Evolutionary conservation across 2,329 filamentous ascomycete species (phyloP), one percentile per base, ranked within the genome.

Genomic region (Sordariomycetes sp.): DNA sequence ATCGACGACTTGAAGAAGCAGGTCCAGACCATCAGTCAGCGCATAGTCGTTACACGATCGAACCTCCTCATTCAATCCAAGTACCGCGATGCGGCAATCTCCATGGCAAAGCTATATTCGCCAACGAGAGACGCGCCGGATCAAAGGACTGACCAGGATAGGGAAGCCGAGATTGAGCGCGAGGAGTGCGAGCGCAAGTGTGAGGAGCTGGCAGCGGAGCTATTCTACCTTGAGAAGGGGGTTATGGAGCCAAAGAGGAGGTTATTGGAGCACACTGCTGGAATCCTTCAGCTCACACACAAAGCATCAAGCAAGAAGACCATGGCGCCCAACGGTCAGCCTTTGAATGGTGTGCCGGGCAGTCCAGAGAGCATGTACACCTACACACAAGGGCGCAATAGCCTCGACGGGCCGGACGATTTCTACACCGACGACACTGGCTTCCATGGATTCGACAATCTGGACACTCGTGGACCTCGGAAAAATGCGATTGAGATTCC

Each of bases 1-100:
- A 82, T 95, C 20, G 92, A 96, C 44, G 72, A 76, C 30, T 62
- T 96, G 48, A 98, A 96, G 68, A 94, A 87, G 55, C 86, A 94
- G 63, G 75, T 80, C 42, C 73, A 77, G 38, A 66, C 76, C 23
- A 60, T 96, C 32, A 69, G 72, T 18, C 75, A 79, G 50, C 81
- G 86, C n/a, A 79, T 94, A 44, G 84, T 90, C 41, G 80, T 85
- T 24, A 79, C 86, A 15, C 78, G 81, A 44, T 75, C 86, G 39
- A 94, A 90, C 58, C 70, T 98, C 24, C 79, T 80, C 21, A 78
- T 96, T 30, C 92, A 98, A 57, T 83, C 79, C 35, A 98, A 96
- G 63, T 86, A 95, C 48, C 83, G 87, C 47, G 90, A 96, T 68
- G 92, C 92, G 1, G 86, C 92, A 9, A 75, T 82, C 43, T 94